Conservation (phyloP, 2,329 filamentous ascomycete species). For the Aquanectria penicillioides region DNA sequence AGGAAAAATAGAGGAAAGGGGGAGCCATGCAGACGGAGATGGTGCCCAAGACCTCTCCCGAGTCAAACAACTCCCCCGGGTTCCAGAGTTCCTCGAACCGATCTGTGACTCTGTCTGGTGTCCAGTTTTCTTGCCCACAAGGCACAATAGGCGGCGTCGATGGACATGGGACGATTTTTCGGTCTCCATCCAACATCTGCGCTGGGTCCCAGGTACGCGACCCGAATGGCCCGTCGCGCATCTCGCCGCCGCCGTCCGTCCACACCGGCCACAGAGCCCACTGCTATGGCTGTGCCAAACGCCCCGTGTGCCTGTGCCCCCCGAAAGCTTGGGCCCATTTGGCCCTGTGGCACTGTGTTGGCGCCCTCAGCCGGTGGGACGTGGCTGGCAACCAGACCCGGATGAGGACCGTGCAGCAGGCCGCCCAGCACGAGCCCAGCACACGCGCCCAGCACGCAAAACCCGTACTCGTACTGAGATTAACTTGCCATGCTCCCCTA, state of each 20-base stretch:
- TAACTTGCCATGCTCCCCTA: not conserved
- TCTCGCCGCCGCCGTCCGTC: not conserved
- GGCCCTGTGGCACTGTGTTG: not conserved
- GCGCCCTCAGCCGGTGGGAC: not conserved
- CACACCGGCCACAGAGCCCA: not conserved
- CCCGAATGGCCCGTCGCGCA: conserved; percentile 15
- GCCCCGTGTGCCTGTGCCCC: not conserved
- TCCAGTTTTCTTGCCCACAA: not conserved
- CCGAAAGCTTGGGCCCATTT: no score
- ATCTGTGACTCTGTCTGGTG: no score
- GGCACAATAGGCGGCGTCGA: not conserved
- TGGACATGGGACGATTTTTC: conserved; percentile 15
- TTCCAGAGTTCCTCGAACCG: not conserved
- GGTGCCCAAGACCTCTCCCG: no score
- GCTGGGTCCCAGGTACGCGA: conserved; percentile 11
- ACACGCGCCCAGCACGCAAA: no score
- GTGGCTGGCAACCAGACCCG: not conserved
- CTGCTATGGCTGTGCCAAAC: not conserved
- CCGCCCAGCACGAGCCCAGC: no score
- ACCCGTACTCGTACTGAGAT: conserved; percentile 3
- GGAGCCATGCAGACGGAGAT: no score
- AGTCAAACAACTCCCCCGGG: no score
- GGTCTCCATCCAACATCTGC: conserved; percentile 13
- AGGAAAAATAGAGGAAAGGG: no score
- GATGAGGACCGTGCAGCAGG: not conserved